A percentile compares a stretch with the other conserved stretches of the same genome.
phyloP scores from a whole-genome alignment of 345 rosid species.

The Populus euphratica region DNA sequence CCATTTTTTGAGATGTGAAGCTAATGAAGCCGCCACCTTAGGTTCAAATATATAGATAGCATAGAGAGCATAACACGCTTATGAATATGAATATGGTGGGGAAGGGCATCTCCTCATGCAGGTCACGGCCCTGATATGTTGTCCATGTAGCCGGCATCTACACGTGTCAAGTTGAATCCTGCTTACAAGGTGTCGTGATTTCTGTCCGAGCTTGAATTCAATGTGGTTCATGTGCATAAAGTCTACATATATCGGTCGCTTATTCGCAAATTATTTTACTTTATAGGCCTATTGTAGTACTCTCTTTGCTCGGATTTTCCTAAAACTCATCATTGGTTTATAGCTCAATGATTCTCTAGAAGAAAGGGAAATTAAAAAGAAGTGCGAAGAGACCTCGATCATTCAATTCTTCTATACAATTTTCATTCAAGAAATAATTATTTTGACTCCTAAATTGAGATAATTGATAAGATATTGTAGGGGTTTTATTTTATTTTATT shows the following conservation, averaged over 20 bases:
- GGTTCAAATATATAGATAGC: slow-evolving; percentile 34
- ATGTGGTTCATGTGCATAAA: slow-evolving; percentile 22
- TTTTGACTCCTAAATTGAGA: no score
- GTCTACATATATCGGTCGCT: background rate
- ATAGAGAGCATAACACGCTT: background rate
- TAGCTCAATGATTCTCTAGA: no score
- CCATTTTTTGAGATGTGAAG: slow-evolving; percentile 38
- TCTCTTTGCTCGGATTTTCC: background rate
- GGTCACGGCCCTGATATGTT: slow-evolving; percentile 30
- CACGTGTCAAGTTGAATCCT: slow-evolving; percentile 50
- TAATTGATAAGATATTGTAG: no score
- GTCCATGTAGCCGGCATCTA: slow-evolving; percentile 48
- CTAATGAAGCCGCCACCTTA: slow-evolving; percentile 61
- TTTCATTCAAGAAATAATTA: no score
- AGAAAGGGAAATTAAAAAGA: no score
- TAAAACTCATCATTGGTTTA: background rate
- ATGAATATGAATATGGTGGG: background rate
- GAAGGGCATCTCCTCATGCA: background rate
- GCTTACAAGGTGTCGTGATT: slow-evolving; percentile 27
- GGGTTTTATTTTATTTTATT: no score
- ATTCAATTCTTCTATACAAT: no score
- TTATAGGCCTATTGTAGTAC: background rate
- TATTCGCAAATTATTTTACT: background rate
- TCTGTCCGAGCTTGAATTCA: slow-evolving; percentile 11
- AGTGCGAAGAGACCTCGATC: no score